Percentiles rank a stretch among this genome's conserved stretches.
phyloP scores from a whole-genome alignment of 2,329 filamentous ascomycete species.

The Didymella glomerata region DNA sequence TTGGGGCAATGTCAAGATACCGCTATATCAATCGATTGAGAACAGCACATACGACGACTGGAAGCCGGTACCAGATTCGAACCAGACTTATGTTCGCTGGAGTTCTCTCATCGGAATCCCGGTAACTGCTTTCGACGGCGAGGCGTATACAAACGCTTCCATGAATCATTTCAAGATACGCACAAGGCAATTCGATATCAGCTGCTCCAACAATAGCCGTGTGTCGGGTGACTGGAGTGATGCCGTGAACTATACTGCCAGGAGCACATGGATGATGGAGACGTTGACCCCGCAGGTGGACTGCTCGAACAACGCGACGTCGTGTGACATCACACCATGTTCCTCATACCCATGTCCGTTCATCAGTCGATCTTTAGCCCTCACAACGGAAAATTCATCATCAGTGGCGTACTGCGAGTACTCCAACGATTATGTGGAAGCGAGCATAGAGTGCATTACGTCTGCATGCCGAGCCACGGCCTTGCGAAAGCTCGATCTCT shows the following conservation, averaged over 20 bases:
- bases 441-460: constrained; percentile 30
- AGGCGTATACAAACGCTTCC: constrained; percentile 4
- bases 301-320: not conserved
- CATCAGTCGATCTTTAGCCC: constrained; percentile 25
- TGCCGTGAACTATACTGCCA: not conserved
- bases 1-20: constrained; percentile 43
- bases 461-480: constrained; percentile 27
- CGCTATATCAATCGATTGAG: constrained; percentile 33
- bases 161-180: constrained; percentile 34
- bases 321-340: constrained; percentile 16
- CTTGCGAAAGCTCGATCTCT: constrained; percentile 34
- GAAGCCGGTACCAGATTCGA: constrained; percentile 25
- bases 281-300: not conserved
- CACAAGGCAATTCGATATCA: constrained; percentile 40
- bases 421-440: constrained; percentile 32
- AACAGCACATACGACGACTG: constrained; percentile 31
- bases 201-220: constrained; percentile 31
- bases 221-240: not conserved
- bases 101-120: constrained; percentile 41
- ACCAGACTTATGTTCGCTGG: constrained; percentile 31
- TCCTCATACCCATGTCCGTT: constrained; percentile 32
- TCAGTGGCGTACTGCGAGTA: constrained; percentile 33
- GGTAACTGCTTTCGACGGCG: constrained; percentile 12
- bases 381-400: not conserved
- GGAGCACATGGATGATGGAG: constrained; percentile 12